Conservation (phyloP, 2,329 filamentous ascomycete species). For the Metarhizium robertsii region DNA sequence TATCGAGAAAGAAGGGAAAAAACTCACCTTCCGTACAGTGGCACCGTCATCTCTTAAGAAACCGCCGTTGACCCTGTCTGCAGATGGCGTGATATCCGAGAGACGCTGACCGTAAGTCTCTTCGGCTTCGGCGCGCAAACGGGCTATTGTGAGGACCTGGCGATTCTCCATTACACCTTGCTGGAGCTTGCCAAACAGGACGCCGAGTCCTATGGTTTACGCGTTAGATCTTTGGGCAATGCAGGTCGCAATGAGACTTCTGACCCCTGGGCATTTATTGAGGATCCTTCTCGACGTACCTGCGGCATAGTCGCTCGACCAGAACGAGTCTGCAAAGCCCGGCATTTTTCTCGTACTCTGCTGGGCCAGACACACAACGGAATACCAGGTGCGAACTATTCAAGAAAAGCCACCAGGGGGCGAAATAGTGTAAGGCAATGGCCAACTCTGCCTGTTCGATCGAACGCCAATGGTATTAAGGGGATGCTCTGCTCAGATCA, state of each 20-base stretch:
- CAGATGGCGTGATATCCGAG: slow-evolving; percentile 69
- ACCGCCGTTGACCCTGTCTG: slow-evolving; percentile 74
- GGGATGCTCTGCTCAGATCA: not conserved
- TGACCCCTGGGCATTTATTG: not conserved
- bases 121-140: slow-evolving; percentile 91
- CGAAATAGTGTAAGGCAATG: not conserved
- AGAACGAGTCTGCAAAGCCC: slow-evolving; percentile 91
- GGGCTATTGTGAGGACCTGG: slow-evolving; percentile 83
- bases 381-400: not conserved
- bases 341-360: slow-evolving; percentile 50
- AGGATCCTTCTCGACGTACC: slow-evolving; percentile 39
- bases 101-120: slow-evolving; percentile 78
- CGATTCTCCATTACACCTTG: slow-evolving; percentile 94
- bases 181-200: slow-evolving; percentile 92
- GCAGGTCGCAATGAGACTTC: not conserved
- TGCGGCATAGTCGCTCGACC: slow-evolving; percentile 95
- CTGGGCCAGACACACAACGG: slow-evolving; percentile 1
- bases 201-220: slow-evolving; percentile 58
- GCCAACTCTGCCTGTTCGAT: not conserved
- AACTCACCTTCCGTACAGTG: slow-evolving; percentile 77
- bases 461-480: not conserved
- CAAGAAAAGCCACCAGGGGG: not conserved
- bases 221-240: not conserved
- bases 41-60: slow-evolving; percentile 91
- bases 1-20: not conserved